Evolutionary conservation across 208 protist genomes (phyloP).

Genomic region (Trypanosoma platydactyli): DNA sequence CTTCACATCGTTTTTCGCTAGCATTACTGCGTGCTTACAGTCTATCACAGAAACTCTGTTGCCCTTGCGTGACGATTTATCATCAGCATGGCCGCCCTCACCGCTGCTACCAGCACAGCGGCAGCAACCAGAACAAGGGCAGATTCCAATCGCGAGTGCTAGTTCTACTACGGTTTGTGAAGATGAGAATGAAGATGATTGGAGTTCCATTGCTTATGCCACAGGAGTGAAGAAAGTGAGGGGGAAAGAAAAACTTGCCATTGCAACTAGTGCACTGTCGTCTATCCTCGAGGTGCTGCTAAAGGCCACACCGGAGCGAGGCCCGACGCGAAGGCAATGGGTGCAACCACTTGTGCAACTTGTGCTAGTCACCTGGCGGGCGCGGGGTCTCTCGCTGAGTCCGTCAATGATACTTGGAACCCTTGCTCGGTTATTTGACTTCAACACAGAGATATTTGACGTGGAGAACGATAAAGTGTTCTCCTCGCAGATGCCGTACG

Average conservation of each 20-base stretch:
- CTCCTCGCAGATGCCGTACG: neutral
- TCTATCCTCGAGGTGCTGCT: conserved; percentile 28
- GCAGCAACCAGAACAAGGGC: neutral
- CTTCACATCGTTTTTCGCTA: neutral
- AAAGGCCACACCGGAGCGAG: conserved; percentile 14
- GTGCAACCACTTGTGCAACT: conserved; percentile 22
- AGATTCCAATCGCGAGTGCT: too few relatives aligned
- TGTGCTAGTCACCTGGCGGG: conserved; percentile 16
- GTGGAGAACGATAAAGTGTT: neutral
- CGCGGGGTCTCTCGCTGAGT: conserved; percentile 19
- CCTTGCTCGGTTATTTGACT: conserved; percentile 20
- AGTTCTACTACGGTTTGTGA: neutral
- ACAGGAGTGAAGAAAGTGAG: neutral
- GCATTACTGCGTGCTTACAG: conserved; percentile 14
- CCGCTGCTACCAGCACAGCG: neutral
- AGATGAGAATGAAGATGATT: neutral
- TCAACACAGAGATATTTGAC: conserved; percentile 23
- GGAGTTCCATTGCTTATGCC: neutral
- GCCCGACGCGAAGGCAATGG: conserved; percentile 14
- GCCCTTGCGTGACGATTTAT: conserved; percentile 11
- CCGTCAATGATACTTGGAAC: conserved; percentile 25
- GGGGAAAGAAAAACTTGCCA: conserved; percentile 7
- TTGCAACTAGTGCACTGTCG: neutral
- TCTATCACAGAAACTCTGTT: conserved; percentile 24
- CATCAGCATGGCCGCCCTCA: neutral